These are phyloP conservation scores for Rhynchosporium agropyri DNA, from an alignment of 2,329 filamentous ascomycete species.

Conservation along the genomic window DNA sequence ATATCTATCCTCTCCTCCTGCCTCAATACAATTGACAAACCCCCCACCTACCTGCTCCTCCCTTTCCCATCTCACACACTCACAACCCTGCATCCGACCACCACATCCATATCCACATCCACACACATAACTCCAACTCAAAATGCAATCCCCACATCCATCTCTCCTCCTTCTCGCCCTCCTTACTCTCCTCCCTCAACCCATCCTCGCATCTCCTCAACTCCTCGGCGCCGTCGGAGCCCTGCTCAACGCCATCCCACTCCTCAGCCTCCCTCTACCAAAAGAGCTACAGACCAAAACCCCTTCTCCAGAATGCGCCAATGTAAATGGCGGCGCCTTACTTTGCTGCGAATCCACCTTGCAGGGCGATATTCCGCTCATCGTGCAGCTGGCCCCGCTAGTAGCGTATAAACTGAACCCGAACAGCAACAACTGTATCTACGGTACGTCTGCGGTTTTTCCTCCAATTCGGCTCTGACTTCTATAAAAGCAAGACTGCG, in stretches of 20 bases:
- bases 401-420: constrained; percentile 26
- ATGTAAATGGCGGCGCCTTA: constrained; percentile 27
- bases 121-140: no score
- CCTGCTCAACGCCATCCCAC: constrained; percentile 15
- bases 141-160: background rate
- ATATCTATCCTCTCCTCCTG: background rate
- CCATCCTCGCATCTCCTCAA: constrained; percentile 7
- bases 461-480: no score
- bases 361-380: constrained; percentile 29
- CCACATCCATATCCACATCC: no score
- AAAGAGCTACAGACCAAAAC: constrained; percentile 20
- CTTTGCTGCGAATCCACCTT: constrained; percentile 29
- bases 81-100: constrained; percentile 6
- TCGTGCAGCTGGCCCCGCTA: constrained; percentile 22
- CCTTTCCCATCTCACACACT: background rate
- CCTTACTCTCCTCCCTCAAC: background rate
- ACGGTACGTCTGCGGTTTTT: constrained; percentile 18
- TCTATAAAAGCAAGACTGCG: no score
- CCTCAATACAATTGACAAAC: background rate
- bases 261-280: constrained; percentile 23
- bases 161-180: background rate
- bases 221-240: constrained; percentile 14
- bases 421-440: constrained; percentile 32
- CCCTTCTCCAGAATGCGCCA: constrained; percentile 25
- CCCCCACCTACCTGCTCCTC: background rate